Conservation (phyloP, 495 filamentous ascomycete species). For the Hyaloscypha finlandica region DNA sequence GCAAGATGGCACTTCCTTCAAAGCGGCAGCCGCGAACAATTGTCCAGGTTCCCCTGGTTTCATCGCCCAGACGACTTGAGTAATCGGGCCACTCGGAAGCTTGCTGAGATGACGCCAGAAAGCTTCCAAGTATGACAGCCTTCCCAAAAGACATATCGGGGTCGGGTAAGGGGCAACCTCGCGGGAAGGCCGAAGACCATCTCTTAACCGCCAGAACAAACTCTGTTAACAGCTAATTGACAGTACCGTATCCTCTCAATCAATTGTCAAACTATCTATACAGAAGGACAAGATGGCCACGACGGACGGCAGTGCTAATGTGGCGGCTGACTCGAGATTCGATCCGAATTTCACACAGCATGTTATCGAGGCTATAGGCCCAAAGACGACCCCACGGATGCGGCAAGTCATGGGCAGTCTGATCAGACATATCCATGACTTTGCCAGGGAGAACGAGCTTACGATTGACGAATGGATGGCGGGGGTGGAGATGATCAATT, state of each 20-base stretch:
- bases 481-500: slow-evolving; percentile 64
- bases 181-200: not conserved
- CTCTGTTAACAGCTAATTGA: not conserved
- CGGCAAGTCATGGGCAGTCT: slow-evolving; percentile 56
- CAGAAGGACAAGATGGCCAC: not conserved
- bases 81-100: not conserved
- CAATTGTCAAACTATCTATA: not conserved
- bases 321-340: slow-evolving; percentile 37
- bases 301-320: slow-evolving; percentile 4
- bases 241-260: not conserved
- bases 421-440: slow-evolving; percentile 67
- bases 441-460: slow-evolving; percentile 66
- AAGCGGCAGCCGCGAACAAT: not conserved
- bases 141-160: not conserved
- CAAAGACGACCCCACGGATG: slow-evolving; percentile 57
- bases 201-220: not conserved
- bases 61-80: not conserved
- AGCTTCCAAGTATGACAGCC: not conserved
- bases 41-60: not conserved
- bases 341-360: slow-evolving; percentile 66
- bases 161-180: not conserved
- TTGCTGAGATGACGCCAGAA: not conserved
- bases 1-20: no score
- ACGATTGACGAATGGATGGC: slow-evolving; percentile 67
- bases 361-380: slow-evolving; percentile 68